Base-by-base conservation (phyloP, 495 filamentous ascomycete genomes). In the Margaritispora aquatica region DNA sequence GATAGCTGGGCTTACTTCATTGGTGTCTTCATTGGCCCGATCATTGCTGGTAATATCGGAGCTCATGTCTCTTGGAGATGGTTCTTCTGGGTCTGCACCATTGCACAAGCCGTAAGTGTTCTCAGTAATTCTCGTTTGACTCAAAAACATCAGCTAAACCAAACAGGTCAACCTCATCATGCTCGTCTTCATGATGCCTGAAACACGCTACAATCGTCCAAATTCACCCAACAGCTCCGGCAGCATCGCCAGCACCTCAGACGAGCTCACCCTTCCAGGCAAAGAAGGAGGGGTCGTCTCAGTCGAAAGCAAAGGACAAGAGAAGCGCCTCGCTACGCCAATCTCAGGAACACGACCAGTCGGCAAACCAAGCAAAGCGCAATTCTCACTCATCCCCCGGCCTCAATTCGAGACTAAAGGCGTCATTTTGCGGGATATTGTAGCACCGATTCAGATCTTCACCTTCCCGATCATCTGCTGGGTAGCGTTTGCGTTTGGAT, bases 391-490 rank as follows among this genome's bases (percentile, higher is more conserved):
- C 68, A 66, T 65, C 21, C 59, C 80, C 1, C 81, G 68, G 65
- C 55, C 56, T 1, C 26, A 49, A 13, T 60, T 61, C 38, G 48
- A 77, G 76, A 55, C 60, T 69, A 63, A 51, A 20, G 21, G 61
- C 26, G 71, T 75, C 29, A 62, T 70, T 7, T 44, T 63, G 11
- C 55, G 61, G 9, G 61, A 80, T 73, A 26, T 70, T 10, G 52
- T 65, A 29, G 75, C 80, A 36, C 84, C 83, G 5, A 79, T 79
- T 74, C 82, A 82, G 57, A 70, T 86, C 22, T 77, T 84, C 57
- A 67, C 72, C 7, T 86, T 83, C 67, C 83, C 83, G 0, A 85
- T 87, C 60, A 79, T 85, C 36, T 78, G 85, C 60, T 80, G 84
- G 55, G 73, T 81, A 11, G 76, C 77, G 21, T 84, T 87, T 66